Evolutionary conservation across 2,329 filamentous ascomycete species (phyloP).

Genomic region (Sclerotinia glacialis): DNA sequence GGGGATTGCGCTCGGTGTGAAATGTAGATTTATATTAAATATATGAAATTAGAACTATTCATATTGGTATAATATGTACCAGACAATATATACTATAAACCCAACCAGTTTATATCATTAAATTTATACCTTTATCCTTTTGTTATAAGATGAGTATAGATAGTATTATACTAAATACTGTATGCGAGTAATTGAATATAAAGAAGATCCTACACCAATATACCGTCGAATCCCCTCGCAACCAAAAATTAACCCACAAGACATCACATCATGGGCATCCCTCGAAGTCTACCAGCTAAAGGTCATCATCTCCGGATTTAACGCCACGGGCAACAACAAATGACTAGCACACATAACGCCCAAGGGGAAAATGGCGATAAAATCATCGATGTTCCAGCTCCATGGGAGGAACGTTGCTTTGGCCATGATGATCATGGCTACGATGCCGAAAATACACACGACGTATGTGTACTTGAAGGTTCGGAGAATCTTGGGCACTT

Average conservation of each 20-base stretch:
- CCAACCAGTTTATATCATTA: slow-evolving; percentile 4
- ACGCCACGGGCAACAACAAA: slow-evolving; percentile 18
- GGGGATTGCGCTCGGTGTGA: too few species aligned
- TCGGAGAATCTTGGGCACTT: slow-evolving; percentile 17
- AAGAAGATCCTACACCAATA: neutral
- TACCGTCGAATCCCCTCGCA: neutral
- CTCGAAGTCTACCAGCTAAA: slow-evolving; percentile 16
- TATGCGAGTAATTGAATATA: neutral
- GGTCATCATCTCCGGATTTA: slow-evolving; percentile 23
- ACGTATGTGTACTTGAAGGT: slow-evolving; percentile 22
- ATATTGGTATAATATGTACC: neutral
- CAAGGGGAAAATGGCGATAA: slow-evolving; percentile 19
- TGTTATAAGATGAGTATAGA: neutral
- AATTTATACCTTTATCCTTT: neutral
- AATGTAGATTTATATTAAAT: too few species aligned
- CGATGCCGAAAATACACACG: slow-evolving; percentile 8
- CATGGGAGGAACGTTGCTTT: slow-evolving; percentile 16
- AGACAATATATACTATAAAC: slow-evolving; percentile 6
- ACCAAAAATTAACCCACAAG: neutral
- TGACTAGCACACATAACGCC: slow-evolving; percentile 15
- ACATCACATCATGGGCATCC: neutral
- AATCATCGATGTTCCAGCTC: slow-evolving; percentile 19
- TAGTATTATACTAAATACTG: neutral
- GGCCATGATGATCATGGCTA: slow-evolving; percentile 17
- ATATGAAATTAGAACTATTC: too few species aligned